phyloP scores from a whole-genome alignment of 2,329 filamentous ascomycete genomes.

The Xylariaceae sp. region DNA sequence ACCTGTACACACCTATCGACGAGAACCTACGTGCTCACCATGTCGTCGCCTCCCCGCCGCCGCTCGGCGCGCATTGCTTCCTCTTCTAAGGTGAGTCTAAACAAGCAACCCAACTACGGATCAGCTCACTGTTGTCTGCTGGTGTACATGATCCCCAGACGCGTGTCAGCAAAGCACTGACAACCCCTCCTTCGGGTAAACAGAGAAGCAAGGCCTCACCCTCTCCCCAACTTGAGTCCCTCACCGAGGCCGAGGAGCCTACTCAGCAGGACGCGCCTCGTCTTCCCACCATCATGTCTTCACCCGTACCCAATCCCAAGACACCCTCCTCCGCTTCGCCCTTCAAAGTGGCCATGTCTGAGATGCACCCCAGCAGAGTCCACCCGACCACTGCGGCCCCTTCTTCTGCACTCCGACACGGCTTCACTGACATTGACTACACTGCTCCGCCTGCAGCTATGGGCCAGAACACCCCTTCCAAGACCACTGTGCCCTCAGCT shows the following conservation, averaged over 20 bases:
- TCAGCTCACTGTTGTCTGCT: background rate
- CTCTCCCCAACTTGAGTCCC: constrained; percentile 13
- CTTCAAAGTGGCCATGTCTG: constrained; percentile 68
- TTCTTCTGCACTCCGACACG: constrained; percentile 77
- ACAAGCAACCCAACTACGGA: constrained; percentile 8
- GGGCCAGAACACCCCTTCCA: constrained; percentile 63
- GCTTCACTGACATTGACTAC: constrained; percentile 74
- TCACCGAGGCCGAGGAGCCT: constrained; percentile 44
- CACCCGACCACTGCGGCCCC: constrained; percentile 73
- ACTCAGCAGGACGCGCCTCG: constrained; percentile 26
- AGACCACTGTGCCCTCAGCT: constrained; percentile 51
- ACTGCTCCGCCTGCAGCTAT: constrained; percentile 43
- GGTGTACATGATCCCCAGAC: background rate
- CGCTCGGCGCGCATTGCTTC: constrained; percentile 45
- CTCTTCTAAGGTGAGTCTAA: constrained; percentile 35
- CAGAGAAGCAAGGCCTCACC: constrained; percentile 25
- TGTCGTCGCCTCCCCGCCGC: constrained; percentile 35
- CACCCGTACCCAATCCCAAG: constrained; percentile 35
- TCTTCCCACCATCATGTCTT: constrained; percentile 34
- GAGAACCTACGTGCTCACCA: constrained; percentile 12
- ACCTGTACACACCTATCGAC: constrained; percentile 9
- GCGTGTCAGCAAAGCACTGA: background rate
- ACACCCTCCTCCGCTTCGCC: constrained; percentile 66
- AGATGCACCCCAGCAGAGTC: constrained; percentile 89
- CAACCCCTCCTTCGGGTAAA: background rate